Conservation (phyloP, 2,329 filamentous ascomycete species). For the Arthrobotrys sinensis region DNA sequence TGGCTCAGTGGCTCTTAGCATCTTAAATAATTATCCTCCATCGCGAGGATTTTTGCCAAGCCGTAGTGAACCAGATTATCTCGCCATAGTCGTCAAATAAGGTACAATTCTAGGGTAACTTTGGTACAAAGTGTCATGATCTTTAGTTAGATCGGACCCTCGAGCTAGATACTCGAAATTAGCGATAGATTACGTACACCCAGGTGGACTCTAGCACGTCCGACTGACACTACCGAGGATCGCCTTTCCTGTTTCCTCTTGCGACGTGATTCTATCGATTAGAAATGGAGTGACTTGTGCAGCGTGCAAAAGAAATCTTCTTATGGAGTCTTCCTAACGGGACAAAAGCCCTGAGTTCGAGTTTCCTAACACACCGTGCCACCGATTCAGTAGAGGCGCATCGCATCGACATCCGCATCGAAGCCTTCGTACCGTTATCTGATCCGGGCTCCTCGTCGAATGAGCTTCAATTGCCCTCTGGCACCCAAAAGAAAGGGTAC, state of each 20-base stretch:
- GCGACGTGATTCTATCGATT: constrained; percentile 26
- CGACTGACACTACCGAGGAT: constrained; percentile 26
- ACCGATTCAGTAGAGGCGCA: background rate
- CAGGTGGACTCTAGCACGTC: constrained; percentile 3
- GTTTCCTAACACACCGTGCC: constrained; percentile 35
- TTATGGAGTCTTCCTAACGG: background rate
- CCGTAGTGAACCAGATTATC: constrained; percentile 1
- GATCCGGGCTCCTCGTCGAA: constrained; percentile 27
- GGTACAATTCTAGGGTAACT: constrained; percentile 4
- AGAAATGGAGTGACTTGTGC: background rate
- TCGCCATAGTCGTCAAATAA: constrained; percentile 3
- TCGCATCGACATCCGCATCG: constrained; percentile 39
- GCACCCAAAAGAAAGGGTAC: background rate
- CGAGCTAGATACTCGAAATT: background rate
- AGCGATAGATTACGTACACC: constrained; percentile 30
- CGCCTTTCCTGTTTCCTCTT: constrained; percentile 32
- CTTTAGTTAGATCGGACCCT: constrained; percentile 5
- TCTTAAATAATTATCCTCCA: constrained; percentile 5
- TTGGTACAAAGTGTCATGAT: constrained; percentile 18
- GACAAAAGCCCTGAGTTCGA: constrained; percentile 23
- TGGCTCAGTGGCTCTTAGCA: constrained; percentile 20
- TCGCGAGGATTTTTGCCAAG: constrained; percentile 7
- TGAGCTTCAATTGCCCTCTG: background rate
- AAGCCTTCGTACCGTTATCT: constrained; percentile 23
- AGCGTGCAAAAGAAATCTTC: background rate